Evolutionary conservation across 768 basidiomycete species (phyloP), one percentile per base, ranked within the genome.

Genomic region (Podaxis sp.): DNA sequence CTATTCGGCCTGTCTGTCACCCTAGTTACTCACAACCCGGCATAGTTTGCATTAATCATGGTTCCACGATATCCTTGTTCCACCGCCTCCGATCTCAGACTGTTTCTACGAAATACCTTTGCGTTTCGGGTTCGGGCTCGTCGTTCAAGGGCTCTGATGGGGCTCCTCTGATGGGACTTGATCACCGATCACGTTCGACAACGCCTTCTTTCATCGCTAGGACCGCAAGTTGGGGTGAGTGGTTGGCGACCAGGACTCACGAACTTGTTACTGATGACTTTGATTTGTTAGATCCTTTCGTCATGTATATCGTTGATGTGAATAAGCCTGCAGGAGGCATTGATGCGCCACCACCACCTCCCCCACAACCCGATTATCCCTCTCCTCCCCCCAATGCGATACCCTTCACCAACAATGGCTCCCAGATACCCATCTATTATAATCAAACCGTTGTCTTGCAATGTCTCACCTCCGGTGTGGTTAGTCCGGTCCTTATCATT

Each of bases 271-370:
- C 42, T 57, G 54, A 63, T 60, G 64, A 36, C 57, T 58, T 22
- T n/a, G 36, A 26, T 59, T 26, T 59, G 68, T 0, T 67, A 92
- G 91, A 96, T 76, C 90, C 95, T 0, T 98, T 97, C 76, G 87
- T 98, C 69, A 93, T 98, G 84, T 99, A 97, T 79, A 95, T 97
- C 65, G 95, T 97, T 65, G 95, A 98, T 74, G 92, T 95, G 65
- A 89, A 86, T 77, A 90, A 90, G 70, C 90, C 93, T 19, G 82
- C 85, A 19, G 88, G 88, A 30, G 88, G 88, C 13, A 86, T 90
- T 56, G 90, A 92, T 68, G 82, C 87, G 36, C 87, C 90, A 5
- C 88, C 90, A 3, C 90, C 90, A 0, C 91, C 92, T 15, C 90
- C 92, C 3, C 90, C 88, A 0, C 90, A 93, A 59, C 86, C 89